Percentiles rank a stretch among this genome's conserved stretches.
These are phyloP conservation scores for Neolentinus lepideus DNA, from an alignment of 1,284 basidiomycete genomes.

Conservation along the genomic window DNA sequence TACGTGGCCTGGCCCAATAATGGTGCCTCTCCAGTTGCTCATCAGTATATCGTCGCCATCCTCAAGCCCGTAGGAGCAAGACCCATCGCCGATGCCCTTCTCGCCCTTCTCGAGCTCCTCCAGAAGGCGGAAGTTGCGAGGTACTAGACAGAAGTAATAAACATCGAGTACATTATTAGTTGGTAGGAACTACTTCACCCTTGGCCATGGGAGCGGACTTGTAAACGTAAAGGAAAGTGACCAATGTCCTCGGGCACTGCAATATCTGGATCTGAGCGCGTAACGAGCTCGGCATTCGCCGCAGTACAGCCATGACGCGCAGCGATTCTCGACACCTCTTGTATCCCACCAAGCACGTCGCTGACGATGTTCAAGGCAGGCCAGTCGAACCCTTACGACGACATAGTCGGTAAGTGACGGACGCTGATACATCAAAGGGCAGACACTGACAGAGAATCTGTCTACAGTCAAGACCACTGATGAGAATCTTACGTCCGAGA, in stretches of 20 bases:
- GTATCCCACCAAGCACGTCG: not conserved
- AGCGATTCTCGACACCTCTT: not conserved
- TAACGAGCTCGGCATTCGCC: not conserved
- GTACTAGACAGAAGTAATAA: conserved; percentile 48
- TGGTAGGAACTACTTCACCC: not conserved
- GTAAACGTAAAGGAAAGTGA: not conserved
- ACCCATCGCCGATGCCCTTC: conserved; percentile 98
- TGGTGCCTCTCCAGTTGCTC: conserved; percentile 98
- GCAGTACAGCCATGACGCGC: not conserved
- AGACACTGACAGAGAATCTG: too few relatives aligned
- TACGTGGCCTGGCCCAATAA: conserved; percentile 96
- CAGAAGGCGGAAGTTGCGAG: conserved; percentile 91
- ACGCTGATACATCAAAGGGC: too few relatives aligned
- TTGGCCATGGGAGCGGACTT: conserved; percentile 2
- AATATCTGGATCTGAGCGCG: not conserved
- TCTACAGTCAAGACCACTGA: conserved; percentile 83
- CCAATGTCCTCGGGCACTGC: not conserved
- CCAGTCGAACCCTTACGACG: conserved; percentile 82
- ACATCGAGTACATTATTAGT: not conserved
- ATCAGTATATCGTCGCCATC: conserved; percentile 93
- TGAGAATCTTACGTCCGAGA: conserved; percentile 89
- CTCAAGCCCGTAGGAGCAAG: conserved; percentile 92
- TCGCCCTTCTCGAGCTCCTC: conserved; percentile 99
- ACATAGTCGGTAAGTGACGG: conserved; percentile 75
- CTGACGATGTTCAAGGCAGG: conserved; percentile 60